phyloP scores from a whole-genome alignment of 495 filamentous ascomycete genomes.

The Mycothermus thermophilus region DNA sequence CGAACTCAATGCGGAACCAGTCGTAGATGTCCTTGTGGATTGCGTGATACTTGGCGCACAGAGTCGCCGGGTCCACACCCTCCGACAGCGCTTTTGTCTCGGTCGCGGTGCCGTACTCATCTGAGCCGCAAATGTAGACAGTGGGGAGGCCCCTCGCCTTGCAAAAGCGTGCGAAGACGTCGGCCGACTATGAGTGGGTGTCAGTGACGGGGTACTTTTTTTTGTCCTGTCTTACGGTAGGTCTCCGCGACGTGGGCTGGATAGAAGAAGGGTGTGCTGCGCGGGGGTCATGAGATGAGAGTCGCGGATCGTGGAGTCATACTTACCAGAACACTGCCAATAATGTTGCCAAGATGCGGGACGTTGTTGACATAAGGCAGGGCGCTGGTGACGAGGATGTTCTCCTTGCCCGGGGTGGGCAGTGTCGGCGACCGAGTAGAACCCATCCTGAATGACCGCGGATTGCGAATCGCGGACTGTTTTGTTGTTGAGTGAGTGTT shows the following conservation, averaged over 20 bases:
- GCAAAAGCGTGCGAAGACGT: conserved; percentile 49
- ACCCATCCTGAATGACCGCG: too few relatives aligned
- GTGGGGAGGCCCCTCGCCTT: conserved; percentile 53
- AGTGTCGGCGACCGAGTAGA: conserved; percentile 13
- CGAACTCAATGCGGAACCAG: conserved; percentile 70
- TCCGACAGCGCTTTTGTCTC: conserved; percentile 67
- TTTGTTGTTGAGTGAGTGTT: too few relatives aligned
- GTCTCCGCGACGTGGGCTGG: too few relatives aligned
- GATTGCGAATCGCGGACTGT: too few relatives aligned
- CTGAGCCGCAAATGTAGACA: conserved; percentile 54
- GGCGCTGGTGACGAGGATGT: conserved; percentile 49
- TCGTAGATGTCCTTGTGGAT: conserved; percentile 77
- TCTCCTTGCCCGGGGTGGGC: conserved; percentile 36
- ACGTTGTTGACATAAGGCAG: conserved; percentile 93
- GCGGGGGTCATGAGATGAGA: neutral
- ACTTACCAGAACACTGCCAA: conserved; percentile 62
- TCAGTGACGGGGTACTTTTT: conserved; percentile 2
- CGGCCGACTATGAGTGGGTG: conserved; percentile 17
- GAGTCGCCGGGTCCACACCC: conserved; percentile 47
- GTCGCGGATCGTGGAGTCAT: neutral
- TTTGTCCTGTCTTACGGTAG: neutral
- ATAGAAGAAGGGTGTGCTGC: neutral
- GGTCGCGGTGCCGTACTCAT: conserved; percentile 68
- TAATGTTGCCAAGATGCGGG: conserved; percentile 86
- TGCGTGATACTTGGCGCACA: conserved; percentile 78